Percentiles rank a stretch among this genome's conserved stretches.
Evolutionary conservation across 495 filamentous ascomycete species (phyloP).

Genomic region (Hyaloscypha finlandica): DNA sequence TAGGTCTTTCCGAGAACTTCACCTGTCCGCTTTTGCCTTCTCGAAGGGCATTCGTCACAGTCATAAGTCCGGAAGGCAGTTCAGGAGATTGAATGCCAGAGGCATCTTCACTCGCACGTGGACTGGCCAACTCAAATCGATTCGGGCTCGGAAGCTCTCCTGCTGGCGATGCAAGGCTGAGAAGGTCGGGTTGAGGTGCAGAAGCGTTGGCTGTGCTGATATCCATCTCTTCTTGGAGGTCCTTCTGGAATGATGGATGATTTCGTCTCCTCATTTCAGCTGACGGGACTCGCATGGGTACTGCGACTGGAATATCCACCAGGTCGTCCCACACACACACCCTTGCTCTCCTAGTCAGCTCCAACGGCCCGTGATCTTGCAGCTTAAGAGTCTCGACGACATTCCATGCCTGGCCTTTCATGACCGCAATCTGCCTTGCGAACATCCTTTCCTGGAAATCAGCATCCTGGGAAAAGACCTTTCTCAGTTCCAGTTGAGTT

Average conservation of each 20-base stretch:
- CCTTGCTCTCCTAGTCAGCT: constrained; percentile 84
- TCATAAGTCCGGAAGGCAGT: constrained; percentile 20
- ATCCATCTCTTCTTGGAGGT: constrained; percentile 74
- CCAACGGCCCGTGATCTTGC: constrained; percentile 87
- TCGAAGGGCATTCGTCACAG: constrained; percentile 15
- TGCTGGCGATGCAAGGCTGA: constrained; percentile 59
- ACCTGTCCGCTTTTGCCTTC: constrained; percentile 20
- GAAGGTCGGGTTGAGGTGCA: constrained; percentile 63
- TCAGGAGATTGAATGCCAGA: constrained; percentile 16
- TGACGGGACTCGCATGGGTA: constrained; percentile 81
- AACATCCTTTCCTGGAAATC: constrained; percentile 99
- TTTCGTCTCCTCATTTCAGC: constrained; percentile 70
- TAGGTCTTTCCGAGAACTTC: constrained; percentile 29
- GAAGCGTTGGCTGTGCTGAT: constrained; percentile 73
- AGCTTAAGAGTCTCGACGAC: constrained; percentile 96
- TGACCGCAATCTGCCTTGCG: constrained; percentile 91
- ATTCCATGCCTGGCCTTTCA: constrained; percentile 99
- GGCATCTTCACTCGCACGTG: constrained; percentile 33
- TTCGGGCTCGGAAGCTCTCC: constrained; percentile 78
- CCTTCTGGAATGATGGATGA: constrained; percentile 40
- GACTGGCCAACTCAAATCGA: constrained; percentile 77
- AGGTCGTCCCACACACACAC: constrained; percentile 98
- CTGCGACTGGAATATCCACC: constrained; percentile 91
- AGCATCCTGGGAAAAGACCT: constrained; percentile 84
- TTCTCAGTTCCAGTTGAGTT: constrained; percentile 81